A percentile compares a stretch with the other conserved stretches of the same genome.
These are phyloP conservation scores for Penicillium sp. DNA, from an alignment of 2,329 filamentous ascomycete species.

Conservation along the genomic window DNA sequence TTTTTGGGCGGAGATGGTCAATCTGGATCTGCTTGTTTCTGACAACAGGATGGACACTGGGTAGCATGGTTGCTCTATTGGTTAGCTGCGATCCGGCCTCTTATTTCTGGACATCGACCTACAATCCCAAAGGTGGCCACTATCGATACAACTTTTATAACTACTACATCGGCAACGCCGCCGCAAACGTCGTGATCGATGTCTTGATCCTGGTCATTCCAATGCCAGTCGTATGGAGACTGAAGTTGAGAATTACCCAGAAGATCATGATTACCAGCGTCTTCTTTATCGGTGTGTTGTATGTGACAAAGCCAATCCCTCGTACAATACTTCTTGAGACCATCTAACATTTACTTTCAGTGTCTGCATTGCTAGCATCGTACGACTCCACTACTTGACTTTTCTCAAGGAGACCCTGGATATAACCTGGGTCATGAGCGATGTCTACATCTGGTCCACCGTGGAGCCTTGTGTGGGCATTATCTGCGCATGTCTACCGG, in stretches of 20 bases:
- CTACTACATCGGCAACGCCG: constrained; percentile 20
- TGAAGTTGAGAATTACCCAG: constrained; percentile 14
- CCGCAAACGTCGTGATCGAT: constrained; percentile 14
- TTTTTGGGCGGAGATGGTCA: constrained; percentile 21
- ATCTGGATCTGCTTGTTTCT: constrained; percentile 14
- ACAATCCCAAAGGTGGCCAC: constrained; percentile 5
- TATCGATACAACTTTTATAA: constrained; percentile 13
- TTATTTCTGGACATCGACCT: constrained; percentile 17
- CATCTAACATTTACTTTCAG: constrained; percentile 2
- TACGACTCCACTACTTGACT: constrained; percentile 18
- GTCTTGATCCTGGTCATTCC: constrained; percentile 19
- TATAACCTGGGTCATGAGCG: constrained; percentile 18
- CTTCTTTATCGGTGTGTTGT: constrained; percentile 17
- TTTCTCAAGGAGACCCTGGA: constrained; percentile 8
- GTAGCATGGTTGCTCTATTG: constrained; percentile 14
- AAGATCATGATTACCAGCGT: constrained; percentile 16
- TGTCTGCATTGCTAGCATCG: constrained; percentile 20
- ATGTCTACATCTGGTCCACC: constrained; percentile 21
- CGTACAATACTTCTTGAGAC: neutral
- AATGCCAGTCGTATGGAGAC: constrained; percentile 13
- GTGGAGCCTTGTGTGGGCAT: constrained; percentile 24
- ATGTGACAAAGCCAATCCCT: neutral
- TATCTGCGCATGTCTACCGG: constrained; percentile 23
- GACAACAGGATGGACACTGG: constrained; percentile 11
- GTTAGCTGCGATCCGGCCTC: constrained; percentile 10